These are phyloP conservation scores for Paramyrothecium roridum DNA, from an alignment of 2,329 filamentous ascomycete species.

Conservation along the genomic window DNA sequence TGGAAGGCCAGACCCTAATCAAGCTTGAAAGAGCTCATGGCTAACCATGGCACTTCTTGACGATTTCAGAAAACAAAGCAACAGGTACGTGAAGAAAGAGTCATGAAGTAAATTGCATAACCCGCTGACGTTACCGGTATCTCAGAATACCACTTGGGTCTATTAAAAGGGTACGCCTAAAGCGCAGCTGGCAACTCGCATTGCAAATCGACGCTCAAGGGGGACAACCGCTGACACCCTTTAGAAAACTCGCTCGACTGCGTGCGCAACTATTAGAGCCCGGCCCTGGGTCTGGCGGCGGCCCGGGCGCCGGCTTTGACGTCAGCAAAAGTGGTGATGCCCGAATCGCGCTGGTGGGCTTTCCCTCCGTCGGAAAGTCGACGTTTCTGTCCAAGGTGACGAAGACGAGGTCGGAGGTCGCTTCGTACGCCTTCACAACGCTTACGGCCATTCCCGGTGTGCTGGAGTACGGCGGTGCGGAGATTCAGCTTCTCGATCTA, in stretches of 20 bases:
- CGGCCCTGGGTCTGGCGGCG: constrained; percentile 71
- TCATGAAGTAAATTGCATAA: too few species aligned
- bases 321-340: constrained; percentile 97
- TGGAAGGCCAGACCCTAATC: background rate
- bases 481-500: constrained; percentile 96
- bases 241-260: constrained; percentile 89
- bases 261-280: constrained; percentile 94
- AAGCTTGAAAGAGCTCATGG: background rate
- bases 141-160: constrained; percentile 93
- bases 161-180: constrained; percentile 82
- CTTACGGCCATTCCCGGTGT: constrained; percentile 96
- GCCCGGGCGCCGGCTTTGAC: constrained; percentile 81
- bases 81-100: constrained; percentile 72
- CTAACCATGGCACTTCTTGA: background rate
- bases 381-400: constrained; percentile 99
- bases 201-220: background rate
- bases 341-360: constrained; percentile 95
- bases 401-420: constrained; percentile 94
- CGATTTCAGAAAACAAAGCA: constrained; percentile 84
- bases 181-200: background rate
- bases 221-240: background rate
- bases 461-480: constrained; percentile 93
- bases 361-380: constrained; percentile 97
- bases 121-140: background rate
- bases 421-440: constrained; percentile 95